Percentiles rank a stretch among this genome's conserved stretches.
These are phyloP conservation scores for Coniochaeta hoffmannii DNA, from an alignment of 2,329 filamentous ascomycete genomes.

Conservation along the genomic window DNA sequence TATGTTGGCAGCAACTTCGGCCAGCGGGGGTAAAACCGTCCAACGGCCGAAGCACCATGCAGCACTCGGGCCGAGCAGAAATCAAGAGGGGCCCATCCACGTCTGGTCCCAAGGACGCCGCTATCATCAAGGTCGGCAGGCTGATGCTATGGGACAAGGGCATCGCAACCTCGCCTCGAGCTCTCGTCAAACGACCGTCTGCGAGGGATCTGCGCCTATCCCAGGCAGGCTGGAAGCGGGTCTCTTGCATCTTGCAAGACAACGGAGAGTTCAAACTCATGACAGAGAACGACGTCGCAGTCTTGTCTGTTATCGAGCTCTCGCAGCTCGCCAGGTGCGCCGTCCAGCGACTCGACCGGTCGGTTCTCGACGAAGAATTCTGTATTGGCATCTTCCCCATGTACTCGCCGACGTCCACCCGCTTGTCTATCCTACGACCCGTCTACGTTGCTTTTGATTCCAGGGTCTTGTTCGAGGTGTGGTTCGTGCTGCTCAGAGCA, in stretches of 20 bases:
- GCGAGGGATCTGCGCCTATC: constrained; percentile 47
- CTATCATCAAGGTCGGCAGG: constrained; percentile 93
- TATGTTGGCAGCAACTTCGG: constrained; percentile 74
- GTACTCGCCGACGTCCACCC: constrained; percentile 68
- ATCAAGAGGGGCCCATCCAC: constrained; percentile 34
- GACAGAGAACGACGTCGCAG: constrained; percentile 72
- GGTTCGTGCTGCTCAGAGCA: constrained; percentile 85
- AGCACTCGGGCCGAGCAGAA: constrained; percentile 31
- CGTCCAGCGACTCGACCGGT: constrained; percentile 82
- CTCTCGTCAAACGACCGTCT: constrained; percentile 50
- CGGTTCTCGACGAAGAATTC: constrained; percentile 85
- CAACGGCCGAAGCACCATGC: constrained; percentile 31
- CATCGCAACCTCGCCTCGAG: constrained; percentile 42
- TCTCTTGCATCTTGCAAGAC: constrained; percentile 90
- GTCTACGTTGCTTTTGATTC: constrained; percentile 85
- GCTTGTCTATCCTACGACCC: constrained; percentile 72
- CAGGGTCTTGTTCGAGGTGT: constrained; percentile 89
- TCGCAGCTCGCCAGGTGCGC: constrained; percentile 84
- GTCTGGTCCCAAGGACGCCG: constrained; percentile 49
- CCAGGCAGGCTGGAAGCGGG: constrained; percentile 68
- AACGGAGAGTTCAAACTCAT: constrained; percentile 91
- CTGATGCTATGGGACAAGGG: constrained; percentile 88
- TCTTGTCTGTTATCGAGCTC: constrained; percentile 78
- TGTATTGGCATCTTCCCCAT: constrained; percentile 95
- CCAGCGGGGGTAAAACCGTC: constrained; percentile 47